A percentile compares a stretch with the other conserved stretches of the same genome.
phyloP scores from a whole-genome alignment of 768 basidiomycete genomes.

The Phlebiopsis gigantea region DNA sequence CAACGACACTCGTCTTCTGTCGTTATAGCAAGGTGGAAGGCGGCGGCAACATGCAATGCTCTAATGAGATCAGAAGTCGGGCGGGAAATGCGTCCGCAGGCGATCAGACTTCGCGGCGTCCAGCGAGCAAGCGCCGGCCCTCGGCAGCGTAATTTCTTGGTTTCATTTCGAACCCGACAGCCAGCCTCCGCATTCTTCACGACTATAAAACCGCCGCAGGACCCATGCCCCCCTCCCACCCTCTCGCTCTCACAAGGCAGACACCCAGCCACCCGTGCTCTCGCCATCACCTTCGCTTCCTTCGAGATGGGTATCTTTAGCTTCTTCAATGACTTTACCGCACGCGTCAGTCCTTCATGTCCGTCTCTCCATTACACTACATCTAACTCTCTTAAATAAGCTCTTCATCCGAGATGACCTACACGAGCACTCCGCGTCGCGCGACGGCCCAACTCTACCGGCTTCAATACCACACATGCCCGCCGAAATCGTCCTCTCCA shows the following conservation, averaged over 20 bases:
- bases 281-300: background rate
- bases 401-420: background rate
- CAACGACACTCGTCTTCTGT: background rate
- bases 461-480: conserved; percentile 34
- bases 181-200: background rate
- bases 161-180: background rate
- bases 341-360: conserved; percentile 1
- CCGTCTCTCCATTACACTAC: background rate
- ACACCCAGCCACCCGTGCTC: background rate
- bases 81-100: background rate
- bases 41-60: background rate
- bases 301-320: conserved; percentile 6
- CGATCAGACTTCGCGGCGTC: background rate
- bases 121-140: background rate
- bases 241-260: background rate
- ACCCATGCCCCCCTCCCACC: background rate
- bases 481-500: conserved; percentile 55
- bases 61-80: background rate
- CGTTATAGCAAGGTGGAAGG: background rate
- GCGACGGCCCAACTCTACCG: background rate
- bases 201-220: background rate
- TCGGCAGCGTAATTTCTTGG: background rate
- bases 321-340: background rate
- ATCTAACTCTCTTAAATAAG: background rate
- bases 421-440: background rate